Base-by-base conservation (phyloP, 2,329 filamentous ascomycete genomes). In the Colletotrichum tropicicola region DNA sequence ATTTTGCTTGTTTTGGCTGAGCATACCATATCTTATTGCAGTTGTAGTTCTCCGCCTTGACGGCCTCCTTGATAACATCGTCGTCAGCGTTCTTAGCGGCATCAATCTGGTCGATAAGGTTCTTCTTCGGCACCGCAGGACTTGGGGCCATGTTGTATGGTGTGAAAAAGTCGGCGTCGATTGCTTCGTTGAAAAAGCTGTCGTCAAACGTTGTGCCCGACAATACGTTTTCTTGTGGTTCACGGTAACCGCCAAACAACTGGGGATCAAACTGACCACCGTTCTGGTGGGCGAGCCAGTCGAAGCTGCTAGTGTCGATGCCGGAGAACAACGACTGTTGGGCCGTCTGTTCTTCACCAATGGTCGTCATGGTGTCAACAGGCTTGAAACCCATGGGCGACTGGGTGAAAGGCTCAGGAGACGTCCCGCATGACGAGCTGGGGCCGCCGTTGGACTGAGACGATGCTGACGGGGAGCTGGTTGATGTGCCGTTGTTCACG, bases 11-110 rank as follows among this genome's bases (percentile, higher is more conserved):
- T 15, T 12, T 32, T 54, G n/a, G 3, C 13, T 19, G 15, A 25
- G 12, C 92, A 74, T 87, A 98, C 95, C 95, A 98, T 54, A 98
- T 94, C 75, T 96, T 94, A 71, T 92, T 94, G 80, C 94, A 98
- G 65, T 88, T 93, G 72, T 97, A 84, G 73, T 93, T 85, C 70
- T 91, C 83, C 30, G 57, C 39, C 56, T 65, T 62, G 6, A 66
- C 54, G 10, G 61, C 49, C 25, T 67, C 65, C 66, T 76, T 73
- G 4, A 89, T 79, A 41, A 83, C 75, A 35, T 91, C 91, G 7
- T 95, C 91, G 6, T 90, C 88, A 5, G 88, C 83, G 60, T 93
- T 87, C 75, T 93, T 90, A 66, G 89, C 82, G 15, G 88, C 89
- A 72, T 97, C 94, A 67, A 97, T 92, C 74, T 93, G 87, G 39